phyloP scores from a whole-genome alignment of 2,329 filamentous ascomycete species.

The Fusarium sp. region DNA sequence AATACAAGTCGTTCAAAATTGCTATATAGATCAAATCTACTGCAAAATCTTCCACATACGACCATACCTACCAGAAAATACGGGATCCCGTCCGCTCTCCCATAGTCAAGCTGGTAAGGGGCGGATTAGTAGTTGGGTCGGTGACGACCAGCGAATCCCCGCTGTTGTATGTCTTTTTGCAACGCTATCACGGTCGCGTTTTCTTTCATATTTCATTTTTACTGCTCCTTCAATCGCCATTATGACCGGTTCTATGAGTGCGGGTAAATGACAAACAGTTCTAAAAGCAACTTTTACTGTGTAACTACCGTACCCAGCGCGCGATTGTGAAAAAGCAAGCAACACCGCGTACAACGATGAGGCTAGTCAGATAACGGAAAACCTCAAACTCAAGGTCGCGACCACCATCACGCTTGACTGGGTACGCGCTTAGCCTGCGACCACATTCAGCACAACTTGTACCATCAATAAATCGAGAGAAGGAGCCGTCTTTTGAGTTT shows the following conservation, averaged over 20 bases:
- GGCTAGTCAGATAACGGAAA: background rate
- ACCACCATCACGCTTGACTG: background rate
- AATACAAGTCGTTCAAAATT: too few relatives aligned
- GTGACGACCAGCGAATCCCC: background rate
- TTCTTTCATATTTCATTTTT: too few relatives aligned
- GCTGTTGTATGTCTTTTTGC: background rate
- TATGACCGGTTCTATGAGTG: too few relatives aligned
- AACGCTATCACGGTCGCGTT: too few relatives aligned
- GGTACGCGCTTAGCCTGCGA: background rate
- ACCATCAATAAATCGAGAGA: fast-evolving
- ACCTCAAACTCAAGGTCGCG: too few relatives aligned
- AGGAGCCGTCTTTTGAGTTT: too few relatives aligned
- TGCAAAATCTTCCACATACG: fast-evolving
- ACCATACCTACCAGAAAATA: background rate
- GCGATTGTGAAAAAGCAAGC: background rate
- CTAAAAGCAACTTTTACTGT: too few relatives aligned
- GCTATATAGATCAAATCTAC: too few relatives aligned
- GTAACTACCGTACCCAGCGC: background rate
- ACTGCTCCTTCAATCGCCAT: too few relatives aligned
- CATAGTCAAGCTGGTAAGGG: background rate
- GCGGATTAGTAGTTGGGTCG: background rate
- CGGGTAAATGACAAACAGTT: too few relatives aligned
- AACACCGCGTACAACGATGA: background rate
- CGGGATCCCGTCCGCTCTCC: background rate
- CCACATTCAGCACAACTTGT: too few relatives aligned